A percentile compares a stretch with the other conserved stretches of the same genome.
Conservation (phyloP, 1,139 yeast species). For the Yarrowia galli region DNA sequence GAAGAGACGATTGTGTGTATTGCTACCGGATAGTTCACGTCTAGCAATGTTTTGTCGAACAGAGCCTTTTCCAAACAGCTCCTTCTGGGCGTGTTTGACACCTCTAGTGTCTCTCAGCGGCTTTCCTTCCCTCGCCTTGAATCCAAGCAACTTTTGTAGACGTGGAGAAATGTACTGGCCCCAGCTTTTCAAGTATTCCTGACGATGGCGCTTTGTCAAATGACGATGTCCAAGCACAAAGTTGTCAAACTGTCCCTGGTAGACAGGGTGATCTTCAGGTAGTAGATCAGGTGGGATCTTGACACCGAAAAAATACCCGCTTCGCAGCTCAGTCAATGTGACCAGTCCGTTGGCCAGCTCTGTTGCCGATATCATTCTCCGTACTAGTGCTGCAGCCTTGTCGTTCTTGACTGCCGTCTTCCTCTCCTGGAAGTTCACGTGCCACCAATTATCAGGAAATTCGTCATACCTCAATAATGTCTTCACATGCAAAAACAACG, state of each 20-base stretch:
- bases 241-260: constrained; percentile 18
- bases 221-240: constrained; percentile 21
- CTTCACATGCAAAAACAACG: constrained; percentile 26
- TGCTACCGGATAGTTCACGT: constrained; percentile 2
- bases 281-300: background rate
- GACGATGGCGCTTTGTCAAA: background rate
- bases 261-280: constrained; percentile 20
- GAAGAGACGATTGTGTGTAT: background rate
- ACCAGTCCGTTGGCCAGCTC: constrained; percentile 28
- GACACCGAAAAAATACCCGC: constrained; percentile 29
- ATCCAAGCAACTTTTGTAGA: constrained; percentile 17
- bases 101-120: constrained; percentile 20
- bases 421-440: background rate
- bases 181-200: constrained; percentile 10
- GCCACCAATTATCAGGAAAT: constrained; percentile 29
- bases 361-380: constrained; percentile 11
- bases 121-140: constrained; percentile 30
- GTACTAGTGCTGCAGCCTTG: constrained; percentile 1
- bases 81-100: constrained; percentile 5
- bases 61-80: constrained; percentile 11
- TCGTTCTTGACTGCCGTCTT: background rate
- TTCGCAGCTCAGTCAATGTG: constrained; percentile 15
- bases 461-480: background rate
- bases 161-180: constrained; percentile 23
- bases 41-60: constrained; percentile 11